These are phyloP conservation scores for Anastatica hierochuntica DNA, from an alignment of 345 rosid genomes.

Conservation along the genomic window DNA sequence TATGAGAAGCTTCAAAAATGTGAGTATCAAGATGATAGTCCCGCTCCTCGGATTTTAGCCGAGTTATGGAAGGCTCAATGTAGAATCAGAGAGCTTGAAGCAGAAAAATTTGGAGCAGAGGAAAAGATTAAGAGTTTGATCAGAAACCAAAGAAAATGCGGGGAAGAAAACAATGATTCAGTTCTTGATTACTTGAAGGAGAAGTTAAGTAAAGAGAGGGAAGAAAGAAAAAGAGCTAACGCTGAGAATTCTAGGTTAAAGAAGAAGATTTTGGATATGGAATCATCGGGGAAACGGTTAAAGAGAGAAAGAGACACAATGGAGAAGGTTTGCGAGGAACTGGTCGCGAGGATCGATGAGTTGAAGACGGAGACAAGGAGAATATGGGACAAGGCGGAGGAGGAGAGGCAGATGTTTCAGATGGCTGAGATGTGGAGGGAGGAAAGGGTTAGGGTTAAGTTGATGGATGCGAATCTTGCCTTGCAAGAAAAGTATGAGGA, in stretches of 20 bases:
- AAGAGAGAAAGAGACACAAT: constrained; percentile 61
- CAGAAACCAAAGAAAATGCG: not conserved
- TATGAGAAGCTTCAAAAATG: constrained; percentile 2
- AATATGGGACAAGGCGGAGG: constrained; percentile 47
- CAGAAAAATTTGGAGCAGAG: constrained; percentile 1
- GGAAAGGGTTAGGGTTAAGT: constrained; percentile 82
- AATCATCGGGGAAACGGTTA: constrained; percentile 17
- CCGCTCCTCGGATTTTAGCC: constrained; percentile 8
- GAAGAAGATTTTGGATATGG: constrained; percentile 12
- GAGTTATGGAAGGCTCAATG: constrained; percentile 26
- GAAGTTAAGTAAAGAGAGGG: constrained; percentile 7
- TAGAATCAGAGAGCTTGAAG: constrained; percentile 22
- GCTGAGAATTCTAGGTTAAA: constrained; percentile 32
- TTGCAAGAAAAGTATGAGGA: constrained; percentile 35
- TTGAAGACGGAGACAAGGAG: constrained; percentile 46
- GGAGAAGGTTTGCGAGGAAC: constrained; percentile 82
- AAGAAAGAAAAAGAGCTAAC: constrained; percentile 34
- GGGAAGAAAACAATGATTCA: not conserved
- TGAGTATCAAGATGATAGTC: not conserved
- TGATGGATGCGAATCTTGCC: constrained; percentile 53
- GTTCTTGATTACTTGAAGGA: constrained; percentile 15
- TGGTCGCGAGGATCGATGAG: constrained; percentile 57
- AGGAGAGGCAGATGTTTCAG: constrained; percentile 74
- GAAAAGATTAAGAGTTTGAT: not conserved
- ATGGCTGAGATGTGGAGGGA: constrained; percentile 93